These are phyloP conservation scores for Trichosporon faecale DNA, from an alignment of 1,284 basidiomycete species.

Conservation along the genomic window DNA sequence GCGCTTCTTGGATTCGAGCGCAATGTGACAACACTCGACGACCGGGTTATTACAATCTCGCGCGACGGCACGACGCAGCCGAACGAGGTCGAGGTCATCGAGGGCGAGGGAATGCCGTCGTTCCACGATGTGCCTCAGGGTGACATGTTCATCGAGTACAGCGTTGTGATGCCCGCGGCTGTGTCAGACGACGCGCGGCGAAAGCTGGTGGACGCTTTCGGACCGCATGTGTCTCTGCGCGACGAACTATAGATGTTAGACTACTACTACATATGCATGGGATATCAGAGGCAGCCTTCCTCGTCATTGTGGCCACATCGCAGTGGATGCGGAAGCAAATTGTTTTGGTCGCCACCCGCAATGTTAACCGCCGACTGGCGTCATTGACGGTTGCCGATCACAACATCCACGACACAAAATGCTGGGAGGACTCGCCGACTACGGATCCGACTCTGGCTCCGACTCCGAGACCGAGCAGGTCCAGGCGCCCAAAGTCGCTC, in stretches of 20 bases:
- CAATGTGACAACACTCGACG: constrained; percentile 85
- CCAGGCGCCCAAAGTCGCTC: background rate
- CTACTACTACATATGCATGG: background rate
- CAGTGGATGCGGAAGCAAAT: background rate
- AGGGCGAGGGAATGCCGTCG: constrained; percentile 84
- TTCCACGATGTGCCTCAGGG: constrained; percentile 65
- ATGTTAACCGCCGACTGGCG: background rate
- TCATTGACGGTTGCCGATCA: background rate
- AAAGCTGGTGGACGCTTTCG: background rate
- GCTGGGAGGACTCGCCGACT: constrained; percentile 44
- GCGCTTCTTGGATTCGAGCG: constrained; percentile 55
- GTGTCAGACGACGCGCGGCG: constrained; percentile 62
- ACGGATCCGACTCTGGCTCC: constrained; percentile 45
- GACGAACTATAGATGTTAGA: constrained; percentile 10
- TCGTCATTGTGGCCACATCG: background rate
- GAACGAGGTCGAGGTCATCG: constrained; percentile 80
- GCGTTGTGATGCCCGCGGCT: constrained; percentile 74
- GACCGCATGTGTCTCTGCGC: background rate
- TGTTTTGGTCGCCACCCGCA: constrained; percentile 6
- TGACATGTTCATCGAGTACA: constrained; percentile 86
- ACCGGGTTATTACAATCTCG: constrained; percentile 68
- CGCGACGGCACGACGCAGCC: constrained; percentile 84
- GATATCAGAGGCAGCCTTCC: background rate
- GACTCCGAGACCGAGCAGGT: constrained; percentile 15
- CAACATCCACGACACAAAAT: constrained; percentile 23